phyloP scores from a whole-genome alignment of 1,284 basidiomycete genomes.

The Leccinum cinnamomeum region DNA sequence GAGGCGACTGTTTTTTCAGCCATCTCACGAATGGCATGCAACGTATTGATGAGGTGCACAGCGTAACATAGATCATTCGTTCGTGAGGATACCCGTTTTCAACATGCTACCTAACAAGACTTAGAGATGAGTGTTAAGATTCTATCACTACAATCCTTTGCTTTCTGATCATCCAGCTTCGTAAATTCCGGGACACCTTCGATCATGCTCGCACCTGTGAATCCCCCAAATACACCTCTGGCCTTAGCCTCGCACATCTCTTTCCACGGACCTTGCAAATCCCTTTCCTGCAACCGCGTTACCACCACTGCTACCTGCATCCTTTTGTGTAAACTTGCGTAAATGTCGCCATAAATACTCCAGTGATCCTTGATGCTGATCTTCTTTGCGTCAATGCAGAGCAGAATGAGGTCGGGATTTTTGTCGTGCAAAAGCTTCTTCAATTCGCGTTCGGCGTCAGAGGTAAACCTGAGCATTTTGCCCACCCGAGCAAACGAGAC shows the following conservation, averaged over 20 bases:
- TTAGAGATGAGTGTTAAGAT: conserved; percentile 18
- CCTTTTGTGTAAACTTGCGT: conserved; percentile 17
- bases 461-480: neutral
- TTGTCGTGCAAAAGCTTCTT: conserved; percentile 18
- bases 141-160: conserved; percentile 23
- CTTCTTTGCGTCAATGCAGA: conserved; percentile 28
- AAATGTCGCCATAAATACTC: conserved; percentile 27
- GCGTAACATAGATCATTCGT: no score
- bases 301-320: conserved; percentile 29
- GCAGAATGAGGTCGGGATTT: conserved; percentile 19
- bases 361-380: conserved; percentile 17
- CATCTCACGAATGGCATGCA: no score
- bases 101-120: conserved; percentile 10
- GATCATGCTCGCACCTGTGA: conserved; percentile 17
- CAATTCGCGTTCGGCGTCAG: conserved; percentile 24
- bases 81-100: no score
- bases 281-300: conserved; percentile 33
- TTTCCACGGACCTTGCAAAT: conserved; percentile 21
- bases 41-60: no score
- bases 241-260: conserved; percentile 15
- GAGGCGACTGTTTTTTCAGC: no score
- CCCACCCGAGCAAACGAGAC: conserved; percentile 7
- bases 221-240: conserved; percentile 5
- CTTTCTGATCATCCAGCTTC: conserved; percentile 14
- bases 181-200: conserved; percentile 24